Base-by-base conservation (phyloP, 805 yeast genomes). In the Blastobotrys peoriensis region DNA sequence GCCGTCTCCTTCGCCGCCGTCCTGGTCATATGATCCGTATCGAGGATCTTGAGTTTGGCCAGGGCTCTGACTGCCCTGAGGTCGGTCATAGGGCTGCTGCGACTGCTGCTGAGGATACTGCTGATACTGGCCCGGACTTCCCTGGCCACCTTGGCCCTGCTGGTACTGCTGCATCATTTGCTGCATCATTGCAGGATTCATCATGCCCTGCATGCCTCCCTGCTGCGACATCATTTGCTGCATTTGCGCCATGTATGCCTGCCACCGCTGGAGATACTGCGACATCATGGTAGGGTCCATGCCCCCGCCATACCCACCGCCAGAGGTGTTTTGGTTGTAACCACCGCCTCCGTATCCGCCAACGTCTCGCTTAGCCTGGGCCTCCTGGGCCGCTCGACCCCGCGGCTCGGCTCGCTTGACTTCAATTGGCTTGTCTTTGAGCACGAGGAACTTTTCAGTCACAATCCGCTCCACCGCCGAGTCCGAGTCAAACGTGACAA, bases 401-500 rank as follows among this genome's bases (percentile, higher is more conserved):
- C 70, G 55, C 4, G 73, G 71, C 50, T 68, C 70, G 18, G 74
- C 74, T 4, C 70, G 60, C 59, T 66, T 66, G 38, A 70, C 72
- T 49, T 70, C 74, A 40, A 68, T 66, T 27, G 65, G 61, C 61
- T 83, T 86, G 39, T 95, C 96, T 60, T 87, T 88, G 57, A 91
- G 80, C 46, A 81, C 79, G 52, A 91, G 75, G 60, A 79, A 87
- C 64, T 83, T 84, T 63, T 83, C 83, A 46, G 80, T 83, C 44
- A 93, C 81, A 44, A 86, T 95, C 54, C 80, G 74, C 58, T 89
- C 97, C 37, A 91, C 96, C 13, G 96, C 96, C 38, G 83, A 89
- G 18, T 95, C 94, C 16, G 94, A 78, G 60, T 91, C 98, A 66
- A 84, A 91, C 10, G 98, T 91, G 51, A 91, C 88, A 64, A 91